Evolutionary conservation across 2,329 filamentous ascomycete species (phyloP).

Genomic region (Phaeosphaeriaceae sp.): DNA sequence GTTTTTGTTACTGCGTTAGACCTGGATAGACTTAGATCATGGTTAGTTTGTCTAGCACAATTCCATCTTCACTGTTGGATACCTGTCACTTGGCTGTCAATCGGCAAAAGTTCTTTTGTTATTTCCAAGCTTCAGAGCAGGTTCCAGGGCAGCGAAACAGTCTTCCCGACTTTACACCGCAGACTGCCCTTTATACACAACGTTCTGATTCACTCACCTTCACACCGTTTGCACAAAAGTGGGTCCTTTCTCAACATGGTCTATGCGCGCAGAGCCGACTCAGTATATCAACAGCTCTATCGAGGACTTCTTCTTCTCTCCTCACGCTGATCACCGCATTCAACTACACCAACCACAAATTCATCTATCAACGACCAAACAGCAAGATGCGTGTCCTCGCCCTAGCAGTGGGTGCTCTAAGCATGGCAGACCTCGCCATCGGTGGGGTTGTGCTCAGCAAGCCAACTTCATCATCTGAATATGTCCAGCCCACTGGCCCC

Average conservation of each 20-base stretch:
- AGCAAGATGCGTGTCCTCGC: slow-evolving; percentile 1
- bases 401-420: slow-evolving; percentile 1
- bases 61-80: too few species aligned
- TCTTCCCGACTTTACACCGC: not conserved
- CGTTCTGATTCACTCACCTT: not conserved
- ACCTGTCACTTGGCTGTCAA: too few species aligned
- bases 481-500: not conserved
- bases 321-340: not conserved
- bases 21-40: not conserved
- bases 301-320: not conserved
- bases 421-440: not conserved
- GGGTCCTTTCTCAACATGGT: not conserved
- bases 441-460: not conserved
- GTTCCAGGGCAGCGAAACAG: too few species aligned
- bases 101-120: too few species aligned
- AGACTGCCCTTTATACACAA: not conserved
- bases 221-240: not conserved
- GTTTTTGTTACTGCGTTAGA: not conserved
- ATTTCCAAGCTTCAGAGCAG: too few species aligned
- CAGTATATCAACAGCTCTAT: not conserved
- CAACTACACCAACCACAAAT: not conserved
- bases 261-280: not conserved
- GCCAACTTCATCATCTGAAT: not conserved
- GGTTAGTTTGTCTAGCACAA: not conserved
- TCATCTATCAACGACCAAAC: not conserved